Base-by-base conservation (phyloP, 805 yeast species). In the Barnettozyma botsteinii region DNA sequence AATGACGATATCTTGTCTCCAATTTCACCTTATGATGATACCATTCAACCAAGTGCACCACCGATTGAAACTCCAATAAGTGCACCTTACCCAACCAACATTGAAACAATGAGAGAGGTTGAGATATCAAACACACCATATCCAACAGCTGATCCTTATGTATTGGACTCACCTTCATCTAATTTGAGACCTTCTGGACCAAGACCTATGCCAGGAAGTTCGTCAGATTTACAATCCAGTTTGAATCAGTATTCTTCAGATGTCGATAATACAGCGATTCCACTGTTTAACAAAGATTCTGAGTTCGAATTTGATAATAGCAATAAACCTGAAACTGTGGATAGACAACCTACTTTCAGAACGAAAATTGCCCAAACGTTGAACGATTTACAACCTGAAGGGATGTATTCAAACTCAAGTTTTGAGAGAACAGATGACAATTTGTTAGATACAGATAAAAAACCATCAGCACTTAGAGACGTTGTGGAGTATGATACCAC, bases 191-290 rank as follows among this genome's bases (percentile, higher is more conserved):
- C 53, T 6, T 40, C 45, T 8, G 59, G 59, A 0, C 58, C 60
- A 10, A 52, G 60, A 32, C 60, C 60, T 15, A 52, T 51, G 54
- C 57, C 60, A 6, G 37, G 39, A n/a, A 35, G 38, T 19, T n/a
- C 35, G 10, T n/a, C 35, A 5, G 36, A 28, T 23, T n/a, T 38
- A 11, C 7, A 8, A 19, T 15, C 5, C 4, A 6, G 15, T 18
- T n/a, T 8, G 4, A 14, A 23, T 10, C 10, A 26, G 12, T 13
- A 28, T 7, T 8, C 22, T 13, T 17, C 37, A 23, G 35, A 31
- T 17, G 19, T 17, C 10, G 18, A 5, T 13, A 14, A 14, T 17
- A 28, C 7, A 8, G 28, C 6, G 6, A 9, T 21, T 21, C 23
- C 23, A 14, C 19, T n/a, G n/a, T 9, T 20, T 8, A n/a, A 31